Evolutionary conservation across 208 protist genomes (phyloP), one percentile per base, ranked within the genome.

Genomic region (Acanthamoeba healyi): DNA sequence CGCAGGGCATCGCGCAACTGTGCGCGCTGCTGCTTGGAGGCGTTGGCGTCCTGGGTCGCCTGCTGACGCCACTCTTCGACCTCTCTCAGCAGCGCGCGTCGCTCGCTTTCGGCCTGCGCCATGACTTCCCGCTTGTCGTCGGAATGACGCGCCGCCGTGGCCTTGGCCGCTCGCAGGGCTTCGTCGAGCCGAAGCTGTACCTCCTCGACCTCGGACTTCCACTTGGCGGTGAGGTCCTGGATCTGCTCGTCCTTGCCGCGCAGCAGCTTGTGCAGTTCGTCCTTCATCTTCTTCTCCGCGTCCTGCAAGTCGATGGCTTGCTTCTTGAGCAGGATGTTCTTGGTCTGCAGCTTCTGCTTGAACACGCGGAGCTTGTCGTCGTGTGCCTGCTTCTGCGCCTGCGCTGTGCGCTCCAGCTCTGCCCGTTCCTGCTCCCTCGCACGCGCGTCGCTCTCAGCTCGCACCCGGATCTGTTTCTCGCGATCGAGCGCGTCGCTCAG

Each of bases 211-310:
- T 74, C 65, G 29, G 32, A 40, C n/a, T 74, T 61, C 54, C 54
- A 61, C 54, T 26, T 61, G 54, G 10, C 24, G 54, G 54, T 74
- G 19, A 74, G 65, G 65, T 26, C 36, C 32, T 40, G 15, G 3
- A 74, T 74, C n/a, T 74, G 65, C n/a, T 74, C 65, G 65, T 74
- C 65, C 65, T 74, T 74, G 7, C 36, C 65, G n/a, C 65, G 65
- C 65, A 74, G 9, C 36, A 74, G 10, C 65, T 74, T 74, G 32
- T 42, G 65, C 36, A 74, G 32, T 38, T 74, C 65, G n/a, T 34
- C 36, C 65, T 74, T 74, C 65, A 74, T 74, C 36, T 74, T 74
- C 17, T 38, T 29, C n/a, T 74, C n/a, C n/a, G 19, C 65, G 5
- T 74, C n/a, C 32, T 42, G 32, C 2, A 74, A 29, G 65, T 74